Conservation (phyloP, 1,284 basidiomycete species). For the Entoloma clypeatum region DNA sequence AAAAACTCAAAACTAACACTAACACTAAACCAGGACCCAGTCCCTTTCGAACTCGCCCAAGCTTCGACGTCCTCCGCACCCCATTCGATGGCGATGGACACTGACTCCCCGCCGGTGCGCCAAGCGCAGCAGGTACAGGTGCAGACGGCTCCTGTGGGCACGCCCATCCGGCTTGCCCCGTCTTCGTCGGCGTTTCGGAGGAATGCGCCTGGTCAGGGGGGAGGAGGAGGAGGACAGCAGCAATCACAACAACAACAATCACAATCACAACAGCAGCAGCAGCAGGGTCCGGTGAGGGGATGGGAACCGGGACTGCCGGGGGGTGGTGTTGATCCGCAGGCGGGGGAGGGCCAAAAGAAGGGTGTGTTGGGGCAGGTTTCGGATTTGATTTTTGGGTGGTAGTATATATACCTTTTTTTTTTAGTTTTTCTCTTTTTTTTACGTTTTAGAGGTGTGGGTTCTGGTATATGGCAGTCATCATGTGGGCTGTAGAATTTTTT, state of each 20-base stretch:
- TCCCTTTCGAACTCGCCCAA: conserved; percentile 53
- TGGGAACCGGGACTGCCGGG: too few species aligned
- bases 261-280: conserved; percentile 6
- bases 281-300: conserved; percentile 9
- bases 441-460: too few species aligned
- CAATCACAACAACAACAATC: conserved; percentile 2
- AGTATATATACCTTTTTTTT: conserved; percentile 18
- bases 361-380: conserved; percentile 66
- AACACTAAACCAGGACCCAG: conserved; percentile 51
- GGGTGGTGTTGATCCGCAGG: conserved; percentile 8
- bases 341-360: conserved; percentile 39
- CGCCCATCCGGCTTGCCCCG: conserved; percentile 66
- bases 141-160: conserved; percentile 44
- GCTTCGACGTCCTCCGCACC: conserved; percentile 23
- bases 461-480: background rate
- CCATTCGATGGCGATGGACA: conserved; percentile 37
- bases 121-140: conserved; percentile 21
- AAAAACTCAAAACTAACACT: conserved; percentile 4
- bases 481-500: too few species aligned
- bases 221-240: conserved; percentile 14
- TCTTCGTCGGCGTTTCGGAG: conserved; percentile 64
- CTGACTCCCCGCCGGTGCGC: conserved; percentile 32
- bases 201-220: conserved; percentile 24
- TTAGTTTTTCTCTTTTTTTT: too few species aligned
- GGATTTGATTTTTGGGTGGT: conserved; percentile 77